Base-by-base conservation (phyloP, 495 filamentous ascomycete species). In the Aspergillus panamensis region DNA sequence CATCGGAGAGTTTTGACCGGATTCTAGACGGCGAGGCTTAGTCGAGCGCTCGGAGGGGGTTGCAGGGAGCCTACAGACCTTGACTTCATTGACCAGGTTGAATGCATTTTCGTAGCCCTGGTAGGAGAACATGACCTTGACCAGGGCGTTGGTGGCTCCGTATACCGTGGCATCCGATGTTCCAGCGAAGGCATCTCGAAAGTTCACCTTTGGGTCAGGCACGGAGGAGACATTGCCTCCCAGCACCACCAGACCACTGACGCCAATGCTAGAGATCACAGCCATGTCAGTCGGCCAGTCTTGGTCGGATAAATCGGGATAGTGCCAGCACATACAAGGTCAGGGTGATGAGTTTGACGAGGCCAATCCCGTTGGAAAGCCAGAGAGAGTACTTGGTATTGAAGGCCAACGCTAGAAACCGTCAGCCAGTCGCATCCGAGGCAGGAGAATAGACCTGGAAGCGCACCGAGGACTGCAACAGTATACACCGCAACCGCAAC, bases 41-140 rank as follows among this genome's bases (percentile, higher is more conserved):
- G 44, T 45, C 51, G 5, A 42, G 32, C 30, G 16, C 31, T 53
- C 20, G 42, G 42, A 3, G 21, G 14, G 16, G 56, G 32, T 39
- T 33, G 8, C 13, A 47, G 10, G 59, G 3, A 53, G 64, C 10
- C 64, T 62, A 9, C 70, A 51, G 32, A 81, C 77, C 65, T 80
- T 83, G 55, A 87, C 78, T 67, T 89, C 86, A 56, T 86, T 86
- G 42, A 86, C 82, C 16, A 89, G 72, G 52, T 82, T 82, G 62
- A 87, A 87, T 0, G 84, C 82, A 60, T 87, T 87, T 9, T 67
- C 64, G 49, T 82, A 89, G 0, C 86, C 85, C 0, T 74, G 63
- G 60, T 87, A 89, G 0, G 85, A 80, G 58, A 86, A 87, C 32
- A 85, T 78, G 35, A 89, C 77, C 48, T 83, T 83, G 57, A 84